Percentiles rank a stretch among this genome's conserved stretches.
Evolutionary conservation across 2,329 filamentous ascomycete genomes (phyloP).

Genomic region (Epicoccum sorghinum): DNA sequence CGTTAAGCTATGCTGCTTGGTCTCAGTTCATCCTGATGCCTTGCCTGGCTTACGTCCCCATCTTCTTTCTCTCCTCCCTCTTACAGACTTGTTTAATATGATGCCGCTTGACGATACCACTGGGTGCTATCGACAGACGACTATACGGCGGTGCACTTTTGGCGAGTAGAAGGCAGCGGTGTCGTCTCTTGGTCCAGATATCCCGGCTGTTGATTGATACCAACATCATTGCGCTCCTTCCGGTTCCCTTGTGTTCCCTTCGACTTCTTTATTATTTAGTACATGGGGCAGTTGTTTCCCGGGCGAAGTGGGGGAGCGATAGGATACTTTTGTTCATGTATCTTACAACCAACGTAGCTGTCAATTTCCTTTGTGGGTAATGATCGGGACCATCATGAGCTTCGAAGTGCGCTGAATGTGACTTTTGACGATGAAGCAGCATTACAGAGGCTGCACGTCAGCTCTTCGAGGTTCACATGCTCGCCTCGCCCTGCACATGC

Average conservation of each 20-base stretch:
- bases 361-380: conserved; percentile 48
- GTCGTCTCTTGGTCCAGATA: conserved; percentile 45
- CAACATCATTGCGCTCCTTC: conserved; percentile 52
- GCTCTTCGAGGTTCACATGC: conserved; percentile 19
- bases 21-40: conserved; percentile 28
- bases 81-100: conserved; percentile 51
- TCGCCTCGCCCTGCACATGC: conserved; percentile 10
- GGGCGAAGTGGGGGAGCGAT: conserved; percentile 38
- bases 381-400: neutral
- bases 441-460: neutral
- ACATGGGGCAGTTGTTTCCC: conserved; percentile 40
- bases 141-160: conserved; percentile 43
- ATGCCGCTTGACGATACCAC: conserved; percentile 48
- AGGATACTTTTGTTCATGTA: conserved; percentile 48
- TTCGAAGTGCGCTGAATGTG: neutral
- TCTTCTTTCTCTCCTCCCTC: conserved; percentile 45
- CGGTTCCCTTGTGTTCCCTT: conserved; percentile 40
- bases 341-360: conserved; percentile 50
- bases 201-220: conserved; percentile 52
- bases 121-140: conserved; percentile 48
- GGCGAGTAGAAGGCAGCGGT: conserved; percentile 38
- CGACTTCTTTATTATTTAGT: conserved; percentile 47
- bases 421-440: neutral
- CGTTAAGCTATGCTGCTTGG: conserved; percentile 63
- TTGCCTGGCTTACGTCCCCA: conserved; percentile 37